phyloP scores from a whole-genome alignment of 75 land plant species.

The Chamaecyparis obtusa region DNA sequence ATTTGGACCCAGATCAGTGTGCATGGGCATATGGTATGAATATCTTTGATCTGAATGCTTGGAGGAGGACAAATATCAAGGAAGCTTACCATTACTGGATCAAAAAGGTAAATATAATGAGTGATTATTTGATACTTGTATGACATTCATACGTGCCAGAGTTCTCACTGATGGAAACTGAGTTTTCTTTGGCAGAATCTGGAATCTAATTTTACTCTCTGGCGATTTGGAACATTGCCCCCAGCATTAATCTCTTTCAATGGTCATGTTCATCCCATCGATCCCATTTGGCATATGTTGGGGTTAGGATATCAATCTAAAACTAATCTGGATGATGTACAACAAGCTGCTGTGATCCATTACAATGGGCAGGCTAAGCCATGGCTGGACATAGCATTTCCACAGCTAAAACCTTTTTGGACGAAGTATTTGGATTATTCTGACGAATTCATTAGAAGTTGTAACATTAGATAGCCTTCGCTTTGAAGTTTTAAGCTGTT shows the following conservation, averaged over 20 bases:
- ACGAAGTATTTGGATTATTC: slow-evolving; percentile 62
- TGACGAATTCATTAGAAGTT: slow-evolving; percentile 53
- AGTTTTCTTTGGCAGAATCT: slow-evolving; percentile 44
- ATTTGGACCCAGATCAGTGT: slow-evolving; percentile 61
- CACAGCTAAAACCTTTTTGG: slow-evolving; percentile 66
- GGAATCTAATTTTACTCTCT: slow-evolving; percentile 58
- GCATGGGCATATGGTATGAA: slow-evolving; percentile 92
- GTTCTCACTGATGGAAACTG: neutral
- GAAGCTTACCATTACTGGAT: slow-evolving; percentile 67
- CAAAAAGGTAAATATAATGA: slow-evolving; percentile 27
- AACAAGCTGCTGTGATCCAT: slow-evolving; percentile 59
- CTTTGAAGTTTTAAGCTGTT: neutral
- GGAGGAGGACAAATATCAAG: slow-evolving; percentile 74
- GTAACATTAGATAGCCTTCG: slow-evolving; percentile 24
- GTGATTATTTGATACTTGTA: neutral
- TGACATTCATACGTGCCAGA: neutral
- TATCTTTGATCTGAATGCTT: slow-evolving; percentile 68
- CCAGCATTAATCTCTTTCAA: slow-evolving; percentile 73
- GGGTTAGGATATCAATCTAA: slow-evolving; percentile 62
- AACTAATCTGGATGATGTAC: slow-evolving; percentile 23
- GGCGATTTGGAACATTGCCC: slow-evolving; percentile 73
- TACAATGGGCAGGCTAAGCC: slow-evolving; percentile 89
- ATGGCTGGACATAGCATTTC: slow-evolving; percentile 75
- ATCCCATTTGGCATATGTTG: slow-evolving; percentile 69
- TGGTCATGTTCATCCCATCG: slow-evolving; percentile 61